These are phyloP conservation scores for Lactarius psammicola DNA, from an alignment of 768 basidiomycete genomes.

Conservation along the genomic window DNA sequence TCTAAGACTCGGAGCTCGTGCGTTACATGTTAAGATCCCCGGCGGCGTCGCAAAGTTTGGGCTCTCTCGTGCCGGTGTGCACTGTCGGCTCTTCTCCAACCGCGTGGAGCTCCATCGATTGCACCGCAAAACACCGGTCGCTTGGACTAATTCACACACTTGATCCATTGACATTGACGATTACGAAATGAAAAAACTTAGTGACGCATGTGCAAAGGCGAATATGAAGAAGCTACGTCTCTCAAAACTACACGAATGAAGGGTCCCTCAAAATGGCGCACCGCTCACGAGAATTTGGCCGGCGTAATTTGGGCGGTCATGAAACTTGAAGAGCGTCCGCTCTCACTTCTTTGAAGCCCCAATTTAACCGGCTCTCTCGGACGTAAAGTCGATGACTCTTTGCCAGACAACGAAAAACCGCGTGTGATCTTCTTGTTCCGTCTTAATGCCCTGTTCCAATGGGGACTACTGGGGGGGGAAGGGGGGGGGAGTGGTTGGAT, in stretches of 20 bases:
- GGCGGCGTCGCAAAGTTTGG: neutral
- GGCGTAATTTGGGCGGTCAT: slow-evolving; percentile 17
- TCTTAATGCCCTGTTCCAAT: neutral
- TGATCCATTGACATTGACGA: neutral
- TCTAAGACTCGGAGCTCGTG: neutral
- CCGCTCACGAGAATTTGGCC: neutral
- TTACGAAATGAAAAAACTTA: neutral
- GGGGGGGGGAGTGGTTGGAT: too few relatives aligned
- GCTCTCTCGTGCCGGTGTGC: neutral
- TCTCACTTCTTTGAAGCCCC: neutral
- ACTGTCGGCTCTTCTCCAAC: neutral
- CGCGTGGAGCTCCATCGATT: neutral
- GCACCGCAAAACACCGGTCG: neutral
- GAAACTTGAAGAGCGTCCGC: neutral
- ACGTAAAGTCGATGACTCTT: neutral
- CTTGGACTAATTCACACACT: neutral
- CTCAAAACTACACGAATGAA: neutral
- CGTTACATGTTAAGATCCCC: neutral
- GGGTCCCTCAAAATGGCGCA: neutral
- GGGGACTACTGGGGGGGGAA: neutral
- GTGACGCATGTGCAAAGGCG: neutral
- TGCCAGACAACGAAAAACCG: too few relatives aligned
- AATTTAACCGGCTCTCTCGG: neutral
- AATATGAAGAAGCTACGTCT: neutral
- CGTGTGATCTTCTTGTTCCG: neutral